phyloP scores from a whole-genome alignment of 2,329 filamentous ascomycete genomes.

The Colletotrichum acutatum region DNA sequence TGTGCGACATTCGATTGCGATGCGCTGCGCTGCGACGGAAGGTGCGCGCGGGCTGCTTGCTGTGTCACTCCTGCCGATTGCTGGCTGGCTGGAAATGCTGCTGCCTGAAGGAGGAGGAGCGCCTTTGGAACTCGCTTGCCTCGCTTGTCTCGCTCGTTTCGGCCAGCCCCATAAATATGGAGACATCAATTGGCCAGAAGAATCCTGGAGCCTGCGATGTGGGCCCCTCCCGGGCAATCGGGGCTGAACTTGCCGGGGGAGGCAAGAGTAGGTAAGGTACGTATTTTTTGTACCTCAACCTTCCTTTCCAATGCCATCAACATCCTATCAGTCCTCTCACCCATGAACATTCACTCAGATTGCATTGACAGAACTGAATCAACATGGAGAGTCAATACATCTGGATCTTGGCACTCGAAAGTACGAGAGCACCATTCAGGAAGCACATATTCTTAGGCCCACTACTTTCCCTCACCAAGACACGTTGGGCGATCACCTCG shows the following conservation, averaged over 20 bases:
- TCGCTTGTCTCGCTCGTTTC: constrained; percentile 18
- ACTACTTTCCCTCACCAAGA: not conserved
- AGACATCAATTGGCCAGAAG: not conserved
- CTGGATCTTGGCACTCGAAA: not conserved
- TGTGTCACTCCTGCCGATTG: not conserved
- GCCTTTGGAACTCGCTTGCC: constrained; percentile 5
- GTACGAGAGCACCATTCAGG: not conserved
- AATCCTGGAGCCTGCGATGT: constrained; percentile 31
- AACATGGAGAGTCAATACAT: not conserved
- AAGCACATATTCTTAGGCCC: not conserved
- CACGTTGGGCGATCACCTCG: not conserved
- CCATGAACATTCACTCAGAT: too few species aligned
- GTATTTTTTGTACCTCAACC: not conserved
- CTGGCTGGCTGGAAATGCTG: constrained; percentile 30
- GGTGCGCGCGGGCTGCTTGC: not conserved
- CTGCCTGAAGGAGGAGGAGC: constrained; percentile 25
- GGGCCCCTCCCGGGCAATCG: constrained; percentile 4
- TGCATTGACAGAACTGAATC: not conserved
- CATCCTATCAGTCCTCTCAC: too few species aligned
- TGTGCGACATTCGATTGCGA: constrained; percentile 3
- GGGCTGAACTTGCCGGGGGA: not conserved
- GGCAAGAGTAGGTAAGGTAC: constrained; percentile 1
- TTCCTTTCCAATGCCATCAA: too few species aligned
- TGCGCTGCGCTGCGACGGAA: not conserved
- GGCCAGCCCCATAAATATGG: not conserved